Percentiles rank a stretch among this genome's conserved stretches.
Evolutionary conservation across 208 protist genomes (phyloP).

Genomic region (Acanthamoeba castellanii): DNA sequence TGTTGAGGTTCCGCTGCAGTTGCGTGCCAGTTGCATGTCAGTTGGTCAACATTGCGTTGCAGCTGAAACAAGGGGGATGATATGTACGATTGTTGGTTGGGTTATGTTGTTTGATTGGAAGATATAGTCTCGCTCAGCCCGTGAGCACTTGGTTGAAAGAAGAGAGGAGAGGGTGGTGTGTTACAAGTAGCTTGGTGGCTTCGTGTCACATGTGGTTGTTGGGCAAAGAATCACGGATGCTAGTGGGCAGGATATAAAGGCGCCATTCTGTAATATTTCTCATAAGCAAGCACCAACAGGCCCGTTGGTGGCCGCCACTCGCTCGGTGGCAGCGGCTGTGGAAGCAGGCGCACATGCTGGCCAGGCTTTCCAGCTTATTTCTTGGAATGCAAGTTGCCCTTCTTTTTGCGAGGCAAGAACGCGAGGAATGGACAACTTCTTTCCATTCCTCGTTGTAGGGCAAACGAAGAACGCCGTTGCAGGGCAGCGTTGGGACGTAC

Average conservation of each 20-base stretch:
- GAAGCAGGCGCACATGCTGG: no score
- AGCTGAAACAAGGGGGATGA: no score
- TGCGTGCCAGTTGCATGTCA: background rate
- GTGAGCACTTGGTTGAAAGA: constrained; percentile 16
- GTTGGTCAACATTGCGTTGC: background rate
- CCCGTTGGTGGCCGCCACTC: no score
- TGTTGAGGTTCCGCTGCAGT: background rate
- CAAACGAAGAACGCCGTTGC: no score
- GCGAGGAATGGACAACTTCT: no score
- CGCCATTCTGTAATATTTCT: background rate
- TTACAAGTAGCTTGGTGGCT: background rate
- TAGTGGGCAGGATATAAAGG: background rate
- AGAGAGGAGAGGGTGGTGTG: background rate
- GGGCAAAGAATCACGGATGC: background rate
- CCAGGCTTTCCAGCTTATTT: no score
- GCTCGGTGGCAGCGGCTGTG: no score
- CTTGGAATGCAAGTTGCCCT: no score
- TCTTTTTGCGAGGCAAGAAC: no score
- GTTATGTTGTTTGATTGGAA: background rate
- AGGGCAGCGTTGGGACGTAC: no score
- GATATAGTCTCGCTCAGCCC: constrained; percentile 12
- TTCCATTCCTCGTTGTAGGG: no score
- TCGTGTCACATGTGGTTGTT: constrained; percentile 9
- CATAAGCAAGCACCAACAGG: background rate
- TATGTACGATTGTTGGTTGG: background rate